phyloP scores from a whole-genome alignment of 2,329 filamentous ascomycete species.

The Pseudocercospora fuligena region DNA sequence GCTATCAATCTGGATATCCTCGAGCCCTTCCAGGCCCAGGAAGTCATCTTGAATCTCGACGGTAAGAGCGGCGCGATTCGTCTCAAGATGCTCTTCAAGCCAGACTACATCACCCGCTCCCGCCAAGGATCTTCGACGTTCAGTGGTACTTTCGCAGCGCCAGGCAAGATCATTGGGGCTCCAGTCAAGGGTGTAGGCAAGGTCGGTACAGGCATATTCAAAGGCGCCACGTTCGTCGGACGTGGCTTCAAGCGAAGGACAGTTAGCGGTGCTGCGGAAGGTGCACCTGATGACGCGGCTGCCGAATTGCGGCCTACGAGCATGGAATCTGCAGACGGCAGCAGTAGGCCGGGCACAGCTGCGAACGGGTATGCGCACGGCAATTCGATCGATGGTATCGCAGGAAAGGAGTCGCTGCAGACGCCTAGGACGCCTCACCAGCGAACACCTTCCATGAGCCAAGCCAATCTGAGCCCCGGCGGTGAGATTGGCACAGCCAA shows the following conservation, averaged over 20 bases:
- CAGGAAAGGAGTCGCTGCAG: constrained; percentile 32
- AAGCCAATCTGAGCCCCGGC: constrained; percentile 33
- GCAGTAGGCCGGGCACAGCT: constrained; percentile 28
- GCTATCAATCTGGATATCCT: constrained; percentile 76
- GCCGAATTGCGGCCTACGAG: constrained; percentile 36
- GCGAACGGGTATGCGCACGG: constrained; percentile 27
- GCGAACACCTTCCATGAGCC: constrained; percentile 53
- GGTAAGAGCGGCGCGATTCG: constrained; percentile 87
- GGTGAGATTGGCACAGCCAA: constrained; percentile 72
- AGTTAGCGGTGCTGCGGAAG: constrained; percentile 55
- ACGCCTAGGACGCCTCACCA: constrained; percentile 46
- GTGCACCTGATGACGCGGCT: constrained; percentile 40
- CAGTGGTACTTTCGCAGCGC: constrained; percentile 82
- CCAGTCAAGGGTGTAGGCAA: constrained; percentile 92
- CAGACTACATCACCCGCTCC: constrained; percentile 84
- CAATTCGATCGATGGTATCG: constrained; percentile 32
- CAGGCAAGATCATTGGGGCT: constrained; percentile 88
- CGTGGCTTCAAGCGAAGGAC: constrained; percentile 79
- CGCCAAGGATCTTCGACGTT: constrained; percentile 93
- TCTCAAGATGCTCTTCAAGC: constrained; percentile 87
- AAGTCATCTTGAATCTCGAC: constrained; percentile 75
- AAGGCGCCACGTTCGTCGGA: constrained; percentile 87
- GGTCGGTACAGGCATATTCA: constrained; percentile 81
- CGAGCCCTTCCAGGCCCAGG: constrained; percentile 82
- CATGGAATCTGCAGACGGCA: constrained; percentile 34